A percentile compares a stretch with the other conserved stretches of the same genome.
Evolutionary conservation across 768 basidiomycete genomes (phyloP).

Genomic region (Mycena olivaceomarginata): DNA sequence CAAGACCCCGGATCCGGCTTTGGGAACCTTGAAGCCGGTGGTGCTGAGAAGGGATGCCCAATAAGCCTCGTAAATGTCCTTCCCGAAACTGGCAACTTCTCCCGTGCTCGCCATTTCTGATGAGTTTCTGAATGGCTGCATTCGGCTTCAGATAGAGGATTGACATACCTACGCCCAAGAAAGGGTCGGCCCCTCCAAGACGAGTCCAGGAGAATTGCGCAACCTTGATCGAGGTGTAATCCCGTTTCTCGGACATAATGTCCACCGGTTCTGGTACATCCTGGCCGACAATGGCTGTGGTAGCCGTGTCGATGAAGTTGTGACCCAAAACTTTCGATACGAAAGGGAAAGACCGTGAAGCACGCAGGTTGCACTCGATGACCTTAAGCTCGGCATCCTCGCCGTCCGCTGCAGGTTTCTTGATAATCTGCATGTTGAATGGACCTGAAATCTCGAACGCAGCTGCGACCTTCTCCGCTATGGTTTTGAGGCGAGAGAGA

Average conservation of each 20-base stretch:
- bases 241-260: constrained; percentile 90
- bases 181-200: constrained; percentile 96
- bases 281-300: constrained; percentile 89
- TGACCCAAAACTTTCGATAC: constrained; percentile 98
- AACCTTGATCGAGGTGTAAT: constrained; percentile 97
- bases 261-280: constrained; percentile 95
- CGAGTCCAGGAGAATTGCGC: constrained; percentile 99
- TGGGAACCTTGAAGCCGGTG: constrained; percentile 96
- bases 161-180: constrained; percentile 92
- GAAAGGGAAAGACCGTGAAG: constrained; percentile 99
- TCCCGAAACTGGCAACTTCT: constrained; percentile 97
- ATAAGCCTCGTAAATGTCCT: constrained; percentile 95
- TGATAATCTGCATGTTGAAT: constrained; percentile 99
- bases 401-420: constrained; percentile 75
- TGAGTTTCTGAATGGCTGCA: constrained; percentile 24
- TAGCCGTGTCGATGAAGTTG: constrained; percentile 97
- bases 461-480: constrained; percentile 95
- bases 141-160: not conserved
- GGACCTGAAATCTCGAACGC: constrained; percentile 99
- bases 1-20: constrained; percentile 89
- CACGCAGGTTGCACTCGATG: constrained; percentile 98
- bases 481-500: constrained; percentile 92
- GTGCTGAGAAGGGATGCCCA: constrained; percentile 96
- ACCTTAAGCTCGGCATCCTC: constrained; percentile 90
- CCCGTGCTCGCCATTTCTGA: constrained; percentile 99